These are phyloP conservation scores for Leishmania lainsoni DNA, from an alignment of 208 protist species.

Conservation along the genomic window DNA sequence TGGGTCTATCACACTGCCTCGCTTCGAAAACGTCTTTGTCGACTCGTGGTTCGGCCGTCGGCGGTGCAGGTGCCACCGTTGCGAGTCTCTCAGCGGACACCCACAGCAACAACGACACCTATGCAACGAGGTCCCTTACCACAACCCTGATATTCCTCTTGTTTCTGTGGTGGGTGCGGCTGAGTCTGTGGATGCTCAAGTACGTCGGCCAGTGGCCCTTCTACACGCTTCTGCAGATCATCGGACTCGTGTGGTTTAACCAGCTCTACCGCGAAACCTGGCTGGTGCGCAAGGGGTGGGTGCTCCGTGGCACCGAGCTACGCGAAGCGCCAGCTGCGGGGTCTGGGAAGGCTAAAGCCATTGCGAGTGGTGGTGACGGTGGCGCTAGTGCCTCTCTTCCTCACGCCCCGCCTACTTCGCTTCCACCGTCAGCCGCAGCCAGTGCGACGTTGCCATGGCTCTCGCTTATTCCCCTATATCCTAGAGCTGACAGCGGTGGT, in stretches of 20 bases:
- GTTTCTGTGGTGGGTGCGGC: conserved; percentile 20
- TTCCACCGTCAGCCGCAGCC: background rate
- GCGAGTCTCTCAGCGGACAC: background rate
- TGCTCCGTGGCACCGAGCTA: conserved; percentile 31
- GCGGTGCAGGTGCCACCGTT: background rate
- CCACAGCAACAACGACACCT: background rate
- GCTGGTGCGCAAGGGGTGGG: conserved; percentile 44
- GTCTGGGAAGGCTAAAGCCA: background rate
- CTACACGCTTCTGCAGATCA: conserved; percentile 42
- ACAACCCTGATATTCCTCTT: conserved; percentile 5
- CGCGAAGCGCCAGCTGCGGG: conserved; percentile 8
- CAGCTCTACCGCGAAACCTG: conserved; percentile 49
- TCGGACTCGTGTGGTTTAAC: conserved; percentile 47
- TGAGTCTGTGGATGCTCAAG: conserved; percentile 30
- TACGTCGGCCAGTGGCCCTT: conserved; percentile 44
- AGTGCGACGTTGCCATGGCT: conserved; percentile 22
- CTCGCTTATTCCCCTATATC: conserved; percentile 5
- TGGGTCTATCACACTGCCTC: conserved; percentile 14
- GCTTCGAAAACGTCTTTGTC: background rate
- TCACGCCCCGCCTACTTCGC: background rate
- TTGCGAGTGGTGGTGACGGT: background rate
- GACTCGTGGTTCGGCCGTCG: too few species aligned
- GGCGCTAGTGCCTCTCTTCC: background rate
- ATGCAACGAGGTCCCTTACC: background rate
- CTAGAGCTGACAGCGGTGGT: background rate